Conservation (phyloP, 805 yeast species). For the Candida qinlingensis region DNA sequence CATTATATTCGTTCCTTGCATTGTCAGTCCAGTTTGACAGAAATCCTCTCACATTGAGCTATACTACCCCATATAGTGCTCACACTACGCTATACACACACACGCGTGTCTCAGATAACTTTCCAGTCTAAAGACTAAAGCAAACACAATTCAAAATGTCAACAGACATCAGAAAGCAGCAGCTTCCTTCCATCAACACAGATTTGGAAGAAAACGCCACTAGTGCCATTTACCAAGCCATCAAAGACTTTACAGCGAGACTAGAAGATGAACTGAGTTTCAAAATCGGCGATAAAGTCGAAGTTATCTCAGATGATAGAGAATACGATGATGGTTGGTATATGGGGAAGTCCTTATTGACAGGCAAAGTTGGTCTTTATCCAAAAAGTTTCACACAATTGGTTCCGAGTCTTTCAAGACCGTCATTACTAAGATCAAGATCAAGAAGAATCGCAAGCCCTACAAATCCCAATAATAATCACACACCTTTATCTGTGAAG, state of each 20-base stretch:
- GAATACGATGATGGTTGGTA: constrained; percentile 98
- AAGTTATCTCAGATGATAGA: constrained; percentile 86
- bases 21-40: too few relatives aligned
- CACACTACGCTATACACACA: not conserved
- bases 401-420: constrained; percentile 31
- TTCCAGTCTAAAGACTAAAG: not conserved
- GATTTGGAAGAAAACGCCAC: constrained; percentile 18
- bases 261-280: constrained; percentile 85
- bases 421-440: constrained; percentile 50
- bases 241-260: constrained; percentile 83
- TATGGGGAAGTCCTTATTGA: constrained; percentile 72
- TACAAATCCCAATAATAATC: constrained; percentile 8
- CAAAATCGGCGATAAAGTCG: constrained; percentile 77
- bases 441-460: constrained; percentile 45
- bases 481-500: constrained; percentile 15
- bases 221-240: constrained; percentile 45
- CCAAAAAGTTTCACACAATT: constrained; percentile 84
- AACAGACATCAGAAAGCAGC: not conserved
- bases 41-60: too few relatives aligned
- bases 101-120: not conserved
- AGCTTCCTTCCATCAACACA: constrained; percentile 5
- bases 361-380: constrained; percentile 78
- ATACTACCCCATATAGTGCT: too few relatives aligned
- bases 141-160: not conserved
- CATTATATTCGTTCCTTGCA: too few relatives aligned